Evolutionary conservation across 768 basidiomycete species (phyloP).

Genomic region (Tricholoma hemisulphureum): DNA sequence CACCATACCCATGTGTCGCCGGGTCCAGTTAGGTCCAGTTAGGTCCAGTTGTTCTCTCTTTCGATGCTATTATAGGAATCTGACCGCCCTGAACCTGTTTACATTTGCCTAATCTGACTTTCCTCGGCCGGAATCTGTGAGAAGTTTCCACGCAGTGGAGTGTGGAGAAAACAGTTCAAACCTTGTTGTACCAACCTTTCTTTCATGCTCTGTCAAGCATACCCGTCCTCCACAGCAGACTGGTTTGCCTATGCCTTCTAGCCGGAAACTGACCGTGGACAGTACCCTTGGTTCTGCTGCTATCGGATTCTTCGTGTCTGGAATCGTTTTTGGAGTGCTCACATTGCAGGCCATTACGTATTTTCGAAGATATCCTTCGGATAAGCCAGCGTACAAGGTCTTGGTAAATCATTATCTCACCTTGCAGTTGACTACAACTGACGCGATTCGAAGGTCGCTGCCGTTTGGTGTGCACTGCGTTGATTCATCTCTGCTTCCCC

Average conservation of each 20-base stretch:
- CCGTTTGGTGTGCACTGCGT: conserved; percentile 25
- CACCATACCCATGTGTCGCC: no score
- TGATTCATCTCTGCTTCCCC: background rate
- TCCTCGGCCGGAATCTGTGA: no score
- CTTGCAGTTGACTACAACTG: background rate
- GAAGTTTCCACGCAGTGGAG: no score
- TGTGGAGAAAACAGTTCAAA: no score
- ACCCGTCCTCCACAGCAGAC: background rate
- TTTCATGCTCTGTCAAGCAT: background rate
- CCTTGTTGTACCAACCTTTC: background rate
- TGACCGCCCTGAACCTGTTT: no score
- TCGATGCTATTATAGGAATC: no score
- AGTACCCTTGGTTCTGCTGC: conserved; percentile 41
- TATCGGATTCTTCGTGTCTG: conserved; percentile 39
- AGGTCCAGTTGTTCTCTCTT: no score
- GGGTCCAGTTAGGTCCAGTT: no score
- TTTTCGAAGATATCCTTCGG: conserved; percentile 38
- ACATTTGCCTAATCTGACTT: no score
- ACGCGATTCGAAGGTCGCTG: conserved; percentile 24
- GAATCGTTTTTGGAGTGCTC: conserved; percentile 39
- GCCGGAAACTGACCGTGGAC: conserved; percentile 16
- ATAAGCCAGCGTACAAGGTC: conserved; percentile 32
- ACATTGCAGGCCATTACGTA: conserved; percentile 39
- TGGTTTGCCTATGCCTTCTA: background rate
- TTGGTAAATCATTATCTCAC: conserved; percentile 25